A percentile compares a stretch with the other conserved stretches of the same genome.
Evolutionary conservation across 441 rosid genomes (phyloP).

Genomic region (Populus hybrid): DNA sequence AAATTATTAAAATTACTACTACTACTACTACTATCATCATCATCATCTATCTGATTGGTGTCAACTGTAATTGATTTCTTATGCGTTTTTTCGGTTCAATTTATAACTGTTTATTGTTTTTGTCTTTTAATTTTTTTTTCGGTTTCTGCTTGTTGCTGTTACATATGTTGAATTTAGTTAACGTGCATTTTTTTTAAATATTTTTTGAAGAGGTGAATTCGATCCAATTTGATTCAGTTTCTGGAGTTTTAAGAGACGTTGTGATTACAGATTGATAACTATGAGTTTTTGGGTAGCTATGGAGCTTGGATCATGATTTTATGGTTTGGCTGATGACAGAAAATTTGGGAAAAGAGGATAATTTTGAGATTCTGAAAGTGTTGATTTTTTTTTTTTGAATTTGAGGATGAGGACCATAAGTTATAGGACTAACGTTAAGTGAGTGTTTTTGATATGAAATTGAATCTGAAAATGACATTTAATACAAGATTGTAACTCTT

Average conservation of each 20-base stretch:
- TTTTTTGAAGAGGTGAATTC: not conserved
- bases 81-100: not conserved
- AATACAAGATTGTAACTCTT: not conserved
- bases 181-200: not conserved
- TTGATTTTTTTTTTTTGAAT: not conserved
- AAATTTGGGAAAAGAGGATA: not conserved
- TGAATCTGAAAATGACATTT: not conserved
- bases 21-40: not conserved
- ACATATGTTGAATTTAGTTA: not conserved
- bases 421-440: not conserved
- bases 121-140: not conserved
- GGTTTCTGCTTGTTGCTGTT: constrained; percentile 9
- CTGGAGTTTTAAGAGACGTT: not conserved
- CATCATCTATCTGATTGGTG: not conserved
- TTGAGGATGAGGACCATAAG: not conserved
- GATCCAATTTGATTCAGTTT: not conserved
- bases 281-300: not conserved
- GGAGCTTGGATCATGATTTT: not conserved
- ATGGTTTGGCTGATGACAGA: not conserved
- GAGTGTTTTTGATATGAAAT: not conserved
- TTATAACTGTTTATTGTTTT: not conserved
- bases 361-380: not conserved
- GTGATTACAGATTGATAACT: not conserved
- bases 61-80: not conserved
- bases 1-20: too few relatives aligned